phyloP scores from a whole-genome alignment of 768 basidiomycete genomes.

The Tylopilus rubrobrunneus region DNA sequence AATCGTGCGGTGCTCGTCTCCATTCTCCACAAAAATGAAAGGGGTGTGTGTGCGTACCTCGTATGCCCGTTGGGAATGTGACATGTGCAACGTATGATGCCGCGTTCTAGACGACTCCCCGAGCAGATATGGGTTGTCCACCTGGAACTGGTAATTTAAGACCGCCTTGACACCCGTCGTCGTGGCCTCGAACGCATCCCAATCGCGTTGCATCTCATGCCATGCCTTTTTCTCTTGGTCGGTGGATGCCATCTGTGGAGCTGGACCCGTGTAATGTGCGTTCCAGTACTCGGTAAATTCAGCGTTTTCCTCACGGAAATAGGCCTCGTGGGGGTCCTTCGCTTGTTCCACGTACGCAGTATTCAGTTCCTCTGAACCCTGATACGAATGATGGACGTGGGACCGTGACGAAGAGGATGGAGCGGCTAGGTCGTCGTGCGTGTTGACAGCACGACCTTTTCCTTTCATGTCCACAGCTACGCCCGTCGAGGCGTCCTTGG shows the following conservation, averaged over 20 bases:
- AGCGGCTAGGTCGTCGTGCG: conserved; percentile 1
- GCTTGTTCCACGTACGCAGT: conserved; percentile 17
- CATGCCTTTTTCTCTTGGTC: conserved; percentile 40
- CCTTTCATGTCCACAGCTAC: conserved; percentile 51
- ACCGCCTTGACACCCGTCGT: conserved; percentile 57
- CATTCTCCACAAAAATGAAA: conserved; percentile 14
- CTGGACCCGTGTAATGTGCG: conserved; percentile 32
- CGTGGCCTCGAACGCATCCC: conserved; percentile 81
- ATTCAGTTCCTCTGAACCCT: conserved; percentile 18
- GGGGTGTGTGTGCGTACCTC: conserved; percentile 37
- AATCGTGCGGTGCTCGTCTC: conserved; percentile 3
- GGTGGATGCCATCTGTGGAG: conserved; percentile 7
- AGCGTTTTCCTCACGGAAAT: conserved; percentile 66
- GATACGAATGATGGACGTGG: conserved; percentile 12
- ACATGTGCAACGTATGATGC: conserved; percentile 41
- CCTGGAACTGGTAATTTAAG: conserved; percentile 65
- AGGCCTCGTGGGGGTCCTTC: conserved; percentile 55
- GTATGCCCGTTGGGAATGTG: conserved; percentile 25
- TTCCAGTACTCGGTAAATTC: conserved; percentile 65
- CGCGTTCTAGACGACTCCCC: conserved; percentile 51
- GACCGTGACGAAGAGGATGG: conserved; percentile 7
- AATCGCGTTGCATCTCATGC: conserved; percentile 68
- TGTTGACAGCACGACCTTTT: conserved; percentile 48
- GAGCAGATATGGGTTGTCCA: conserved; percentile 72
- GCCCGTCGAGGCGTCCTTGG: conserved; percentile 33